Percentiles rank a stretch among this genome's conserved stretches.
phyloP scores from a whole-genome alignment of 257 asterid species.

The Nicotiana undulata region DNA sequence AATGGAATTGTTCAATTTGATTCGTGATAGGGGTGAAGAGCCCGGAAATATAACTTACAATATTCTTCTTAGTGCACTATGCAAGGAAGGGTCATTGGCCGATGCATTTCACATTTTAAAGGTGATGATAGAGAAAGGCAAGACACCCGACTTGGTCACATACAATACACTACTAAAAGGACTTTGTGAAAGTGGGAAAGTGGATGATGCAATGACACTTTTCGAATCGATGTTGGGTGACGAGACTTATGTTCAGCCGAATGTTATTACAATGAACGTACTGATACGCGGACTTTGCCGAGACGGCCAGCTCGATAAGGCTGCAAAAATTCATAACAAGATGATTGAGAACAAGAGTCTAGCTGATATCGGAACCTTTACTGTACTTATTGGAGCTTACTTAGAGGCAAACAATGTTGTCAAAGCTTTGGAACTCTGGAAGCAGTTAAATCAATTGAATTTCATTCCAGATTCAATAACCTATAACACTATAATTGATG shows the following conservation, averaged over 20 bases:
- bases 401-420: conserved; percentile 35
- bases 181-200: conserved; percentile 45
- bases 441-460: conserved; percentile 32
- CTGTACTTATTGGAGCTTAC: conserved; percentile 49
- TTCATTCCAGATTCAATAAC: conserved; percentile 38
- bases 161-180: conserved; percentile 45
- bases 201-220: conserved; percentile 43
- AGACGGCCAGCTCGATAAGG: conserved; percentile 41
- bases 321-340: conserved; percentile 35
- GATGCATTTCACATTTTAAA: conserved; percentile 49
- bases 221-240: conserved; percentile 39
- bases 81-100: conserved; percentile 38
- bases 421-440: conserved; percentile 49
- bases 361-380: conserved; percentile 29
- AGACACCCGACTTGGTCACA: conserved; percentile 46
- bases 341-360: conserved; percentile 30
- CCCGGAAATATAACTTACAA: conserved; percentile 44
- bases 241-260: conserved; percentile 30
- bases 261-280: conserved; percentile 38
- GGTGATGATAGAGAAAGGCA: conserved; percentile 43
- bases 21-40: conserved; percentile 49
- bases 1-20: conserved; percentile 42
- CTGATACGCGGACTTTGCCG: conserved; percentile 58
- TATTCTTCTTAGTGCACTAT: conserved; percentile 45
- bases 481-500: conserved; percentile 38